Evolutionary conservation across 805 yeast genomes (phyloP), one percentile per base, ranked within the genome.

Genomic region (Schwanniomyces occidentalis): DNA sequence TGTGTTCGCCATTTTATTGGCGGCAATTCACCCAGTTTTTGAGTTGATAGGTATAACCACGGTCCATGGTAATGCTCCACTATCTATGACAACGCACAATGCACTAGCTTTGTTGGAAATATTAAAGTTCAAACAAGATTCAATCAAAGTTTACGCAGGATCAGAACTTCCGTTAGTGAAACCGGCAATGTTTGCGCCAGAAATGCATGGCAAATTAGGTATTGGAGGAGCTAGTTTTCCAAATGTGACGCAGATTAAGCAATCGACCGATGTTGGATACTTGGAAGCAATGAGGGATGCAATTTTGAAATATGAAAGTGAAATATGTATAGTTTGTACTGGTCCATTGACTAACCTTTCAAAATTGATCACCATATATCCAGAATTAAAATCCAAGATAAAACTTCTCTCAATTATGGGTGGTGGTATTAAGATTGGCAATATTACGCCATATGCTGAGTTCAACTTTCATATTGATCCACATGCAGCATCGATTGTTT

Each of bases 271-370:
- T 30, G 38, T 39, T 25, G 24, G 41, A 4, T 65, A 62, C 42
- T 38, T 61, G 14, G 63, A 61, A 18, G 74, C 72, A n/a, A 52
- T 69, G 44, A 51, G 40, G 27, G 41, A 56, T 3, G 78, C 81
- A 1, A 65, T 79, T 3, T 42, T 61, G 15, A 38, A 56, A 3
- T 53, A 75, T 41, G 58, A 67, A 1, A 76, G 76, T 9, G 66
- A 75, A 22, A 51, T 87, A 3, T 71, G 81, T 21, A 53, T 87
- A 1, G 78, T 82, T 1, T 85, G 89, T 6, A 80, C 89, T 0
- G 96, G 95, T 0, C 76, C 95, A 0, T 61, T 84, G 46, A 88
- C 96, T 4, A 83, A 87, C 49, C 54, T 85, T 10, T 82, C 89
- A 0, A 52, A 67, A 3, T 61, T 88, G 24, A 66, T 84, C 23